Percentiles rank a stretch among this genome's conserved stretches.
These are phyloP conservation scores for Tuber borchii DNA, from an alignment of 495 filamentous ascomycete species.

Conservation along the genomic window DNA sequence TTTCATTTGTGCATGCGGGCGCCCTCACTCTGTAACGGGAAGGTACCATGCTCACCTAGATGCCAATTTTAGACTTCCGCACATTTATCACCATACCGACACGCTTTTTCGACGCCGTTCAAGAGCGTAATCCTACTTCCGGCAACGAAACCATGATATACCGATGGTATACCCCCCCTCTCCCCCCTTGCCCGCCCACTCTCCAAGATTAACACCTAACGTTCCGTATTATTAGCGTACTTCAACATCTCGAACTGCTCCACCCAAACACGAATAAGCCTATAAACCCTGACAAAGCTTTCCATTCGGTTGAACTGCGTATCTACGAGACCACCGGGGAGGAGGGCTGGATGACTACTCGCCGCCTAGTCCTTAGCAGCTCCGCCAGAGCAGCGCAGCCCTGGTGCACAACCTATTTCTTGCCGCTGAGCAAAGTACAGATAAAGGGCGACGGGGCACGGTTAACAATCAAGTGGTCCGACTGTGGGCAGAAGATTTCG, in stretches of 20 bases:
- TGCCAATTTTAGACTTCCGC: background rate
- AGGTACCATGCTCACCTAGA: background rate
- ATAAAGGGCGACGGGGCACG: background rate
- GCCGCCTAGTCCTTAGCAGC: constrained; percentile 7
- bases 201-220: background rate
- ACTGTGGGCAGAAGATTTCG: background rate
- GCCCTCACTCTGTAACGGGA: background rate
- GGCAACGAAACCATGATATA: constrained; percentile 1
- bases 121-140: constrained; percentile 1
- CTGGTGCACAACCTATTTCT: constrained; percentile 6
- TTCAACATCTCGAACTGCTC: background rate
- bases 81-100: background rate
- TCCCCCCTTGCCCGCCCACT: background rate
- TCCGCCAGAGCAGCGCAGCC: background rate
- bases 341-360: constrained; percentile 5
- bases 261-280: background rate
- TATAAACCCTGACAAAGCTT: background rate
- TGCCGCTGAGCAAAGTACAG: background rate
- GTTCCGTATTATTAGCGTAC: background rate
- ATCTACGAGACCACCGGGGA: background rate
- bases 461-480: background rate
- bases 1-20: background rate
- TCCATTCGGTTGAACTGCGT: background rate
- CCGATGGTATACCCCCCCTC: background rate
- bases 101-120: background rate